phyloP scores from a whole-genome alignment of 202 grass and related monocot species.

The Brachypodium distachyon region DNA sequence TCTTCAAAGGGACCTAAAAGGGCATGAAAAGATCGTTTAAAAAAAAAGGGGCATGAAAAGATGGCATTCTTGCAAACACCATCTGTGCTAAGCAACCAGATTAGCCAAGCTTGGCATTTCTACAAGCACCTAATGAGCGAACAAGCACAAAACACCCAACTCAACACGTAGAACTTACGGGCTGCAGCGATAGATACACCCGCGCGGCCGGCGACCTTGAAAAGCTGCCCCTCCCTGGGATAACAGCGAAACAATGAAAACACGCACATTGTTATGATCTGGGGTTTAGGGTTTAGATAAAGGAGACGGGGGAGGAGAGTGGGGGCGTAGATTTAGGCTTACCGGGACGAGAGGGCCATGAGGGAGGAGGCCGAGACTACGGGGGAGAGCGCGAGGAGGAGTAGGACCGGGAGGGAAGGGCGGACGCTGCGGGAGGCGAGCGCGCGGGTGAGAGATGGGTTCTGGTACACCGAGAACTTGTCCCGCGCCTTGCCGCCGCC shows the following conservation, averaged over 20 bases:
- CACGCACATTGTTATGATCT: not conserved
- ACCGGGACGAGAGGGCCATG: slow-evolving; percentile 53
- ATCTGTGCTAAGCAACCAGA: not conserved
- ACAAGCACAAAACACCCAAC: not conserved
- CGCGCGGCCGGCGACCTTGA: slow-evolving; percentile 11
- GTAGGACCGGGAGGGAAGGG: slow-evolving; percentile 47
- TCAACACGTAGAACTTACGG: slow-evolving; percentile 25
- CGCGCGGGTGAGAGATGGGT: slow-evolving; percentile 51
- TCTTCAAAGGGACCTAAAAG: not conserved
- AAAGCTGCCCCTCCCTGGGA: slow-evolving; percentile 40
- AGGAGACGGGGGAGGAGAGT: not conserved
- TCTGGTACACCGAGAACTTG: slow-evolving; percentile 82
- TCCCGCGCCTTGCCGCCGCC: slow-evolving; percentile 26
- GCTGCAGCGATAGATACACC: slow-evolving; percentile 20
- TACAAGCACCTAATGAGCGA: slow-evolving; percentile 28
- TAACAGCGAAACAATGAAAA: slow-evolving; percentile 18
- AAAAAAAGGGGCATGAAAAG: not conserved
- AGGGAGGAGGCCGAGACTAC: slow-evolving; percentile 33
- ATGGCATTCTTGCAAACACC: not conserved
- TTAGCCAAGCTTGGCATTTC: slow-evolving; percentile 19
- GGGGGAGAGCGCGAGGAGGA: slow-evolving; percentile 42
- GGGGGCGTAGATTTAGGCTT: not conserved
- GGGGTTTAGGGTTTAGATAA: slow-evolving; percentile 29
- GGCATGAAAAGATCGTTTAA: slow-evolving; percentile 19
- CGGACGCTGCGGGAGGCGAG: slow-evolving; percentile 49